phyloP scores from a whole-genome alignment of 371 early-diverging fungal genomes.

The Entomophthora muscae region DNA sequence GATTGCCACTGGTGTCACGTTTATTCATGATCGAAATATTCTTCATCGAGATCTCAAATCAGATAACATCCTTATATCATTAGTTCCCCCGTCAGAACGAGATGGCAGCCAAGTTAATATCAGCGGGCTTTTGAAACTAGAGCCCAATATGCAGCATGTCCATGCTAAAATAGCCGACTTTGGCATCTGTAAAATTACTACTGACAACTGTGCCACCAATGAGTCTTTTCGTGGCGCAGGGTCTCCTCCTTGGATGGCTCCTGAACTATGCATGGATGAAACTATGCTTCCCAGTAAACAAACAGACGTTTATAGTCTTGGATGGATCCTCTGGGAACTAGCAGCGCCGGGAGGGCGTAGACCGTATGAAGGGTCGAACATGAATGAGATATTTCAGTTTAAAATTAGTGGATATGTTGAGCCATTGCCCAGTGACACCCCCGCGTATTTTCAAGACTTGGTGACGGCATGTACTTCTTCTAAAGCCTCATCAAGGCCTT shows the following conservation, averaged over 20 bases:
- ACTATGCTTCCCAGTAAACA: neutral
- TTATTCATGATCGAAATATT: conserved; percentile 69
- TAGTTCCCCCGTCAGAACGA: conserved; percentile 12
- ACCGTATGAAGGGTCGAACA: conserved; percentile 1
- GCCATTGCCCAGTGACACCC: neutral
- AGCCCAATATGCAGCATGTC: conserved; percentile 34
- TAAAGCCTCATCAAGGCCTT: neutral
- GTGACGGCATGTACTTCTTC: neutral
- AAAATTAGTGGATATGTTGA: neutral
- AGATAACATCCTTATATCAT: conserved; percentile 69
- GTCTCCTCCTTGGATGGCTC: conserved; percentile 7
- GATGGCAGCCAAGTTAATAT: conserved; percentile 76
- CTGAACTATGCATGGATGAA: neutral
- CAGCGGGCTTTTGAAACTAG: conserved; percentile 22
- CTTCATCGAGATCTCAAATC: conserved; percentile 95
- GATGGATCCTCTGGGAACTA: conserved; percentile 3
- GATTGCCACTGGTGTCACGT: neutral
- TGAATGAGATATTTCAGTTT: conserved; percentile 1
- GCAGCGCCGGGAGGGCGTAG: neutral
- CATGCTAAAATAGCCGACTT: conserved; percentile 7
- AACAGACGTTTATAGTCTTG: neutral
- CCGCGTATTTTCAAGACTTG: neutral
- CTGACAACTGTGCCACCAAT: neutral
- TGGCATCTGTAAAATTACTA: conserved; percentile 5
- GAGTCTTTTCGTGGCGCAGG: conserved; percentile 3